Evolutionary conservation across 164 flowering plant genomes (phyloP), one percentile per base, ranked within the genome.

Genomic region (Litsea cubeba): DNA sequence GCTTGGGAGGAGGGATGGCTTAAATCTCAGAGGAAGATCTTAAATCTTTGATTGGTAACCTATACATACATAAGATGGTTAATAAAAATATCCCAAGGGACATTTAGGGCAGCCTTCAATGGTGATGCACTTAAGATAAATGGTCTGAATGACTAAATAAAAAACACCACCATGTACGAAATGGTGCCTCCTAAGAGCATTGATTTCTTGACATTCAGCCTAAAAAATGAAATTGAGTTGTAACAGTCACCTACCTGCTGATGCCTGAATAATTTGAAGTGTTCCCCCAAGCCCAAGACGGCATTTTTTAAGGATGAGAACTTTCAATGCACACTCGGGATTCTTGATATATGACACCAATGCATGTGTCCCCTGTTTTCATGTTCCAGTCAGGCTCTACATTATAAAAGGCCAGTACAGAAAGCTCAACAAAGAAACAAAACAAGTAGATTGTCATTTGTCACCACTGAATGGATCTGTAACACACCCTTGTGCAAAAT

Each of bases 251-350:
- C 62, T 64, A 92, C 97, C 95, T 83, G 89, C 76, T 62, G 91
- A 70, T 30, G 99, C 89, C 73, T 88, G 80, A 76, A 90, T 74
- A 65, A 93, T 77, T 73, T 76, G 85, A 58, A 83, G 74, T 70
- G 92, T 73, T 82, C 97, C 95, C 64, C 74, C 65, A 35, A 86
- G 84, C 70, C 95, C 92, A 74, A 95, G 90, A 68, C 82, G 83
- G 77, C 97, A 95, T 63, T 88, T 91, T 68, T 84, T 76, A 15
- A 95, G 83, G 18, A 79, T 79, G 82, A 95, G 74, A 79, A 87
- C 82, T 80, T 76, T 89, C 65, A 95, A 77, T 75, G 79, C 81
- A 78, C 95, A 88, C 49, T 77, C 83, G 50, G 91, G 86, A 81
- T 82, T 87, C 75, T 11, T 70, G 65, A 93, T 89, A 62, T 89